These are phyloP conservation scores for Hypoxylon subgilvum DNA, from an alignment of 495 filamentous ascomycete species.

Conservation along the genomic window DNA sequence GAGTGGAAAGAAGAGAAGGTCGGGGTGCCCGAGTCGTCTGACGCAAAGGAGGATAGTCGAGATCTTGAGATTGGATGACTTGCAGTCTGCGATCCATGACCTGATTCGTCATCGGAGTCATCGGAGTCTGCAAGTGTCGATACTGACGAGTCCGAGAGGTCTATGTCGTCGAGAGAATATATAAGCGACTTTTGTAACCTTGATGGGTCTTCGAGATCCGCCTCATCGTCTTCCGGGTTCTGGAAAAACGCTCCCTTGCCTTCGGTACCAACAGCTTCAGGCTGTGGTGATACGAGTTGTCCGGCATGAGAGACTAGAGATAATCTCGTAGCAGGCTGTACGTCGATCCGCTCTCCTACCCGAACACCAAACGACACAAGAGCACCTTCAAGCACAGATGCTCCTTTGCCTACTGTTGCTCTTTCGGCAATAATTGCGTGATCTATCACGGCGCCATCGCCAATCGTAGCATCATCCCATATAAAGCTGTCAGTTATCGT, in stretches of 20 bases:
- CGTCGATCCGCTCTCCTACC: conserved; percentile 62
- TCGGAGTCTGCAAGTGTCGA: conserved; percentile 62
- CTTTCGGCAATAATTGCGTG: conserved; percentile 78
- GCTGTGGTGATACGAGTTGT: conserved; percentile 57
- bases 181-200: conserved; percentile 57
- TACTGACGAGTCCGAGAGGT: conserved; percentile 77
- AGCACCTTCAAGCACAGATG: conserved; percentile 70
- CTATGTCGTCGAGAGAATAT: conserved; percentile 70
- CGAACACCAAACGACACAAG: conserved; percentile 80
- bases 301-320: conserved; percentile 44
- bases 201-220: conserved; percentile 47
- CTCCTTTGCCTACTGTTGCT: conserved; percentile 71
- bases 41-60: conserved; percentile 59
- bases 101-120: conserved; percentile 47
- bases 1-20: conserved; percentile 75
- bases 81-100: conserved; percentile 31
- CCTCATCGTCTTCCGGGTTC: conserved; percentile 58
- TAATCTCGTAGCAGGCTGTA: conserved; percentile 45
- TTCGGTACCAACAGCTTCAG: conserved; percentile 59
- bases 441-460: conserved; percentile 70
- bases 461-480: conserved; percentile 83
- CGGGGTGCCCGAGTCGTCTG: conserved; percentile 52
- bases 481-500: conserved; percentile 81
- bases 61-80: conserved; percentile 43
- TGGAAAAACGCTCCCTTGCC: conserved; percentile 60